Evolutionary conservation across 768 basidiomycete species (phyloP).

Genomic region (Tricholoma bakamatsutake): DNA sequence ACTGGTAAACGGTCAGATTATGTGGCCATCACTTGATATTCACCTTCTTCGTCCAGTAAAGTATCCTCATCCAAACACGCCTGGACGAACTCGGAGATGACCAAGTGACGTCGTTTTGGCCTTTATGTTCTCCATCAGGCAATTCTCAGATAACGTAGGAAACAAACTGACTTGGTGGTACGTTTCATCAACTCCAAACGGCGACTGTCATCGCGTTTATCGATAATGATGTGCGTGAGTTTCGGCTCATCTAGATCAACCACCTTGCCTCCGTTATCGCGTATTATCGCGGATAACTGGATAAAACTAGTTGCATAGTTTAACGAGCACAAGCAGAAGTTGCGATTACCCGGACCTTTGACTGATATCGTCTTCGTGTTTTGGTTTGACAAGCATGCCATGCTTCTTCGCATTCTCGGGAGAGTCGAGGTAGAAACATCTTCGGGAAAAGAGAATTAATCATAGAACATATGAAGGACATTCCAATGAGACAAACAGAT

Average conservation of each 20-base stretch:
- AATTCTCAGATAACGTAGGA: background rate
- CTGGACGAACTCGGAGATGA: slow-evolving; percentile 71
- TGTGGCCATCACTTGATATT: background rate
- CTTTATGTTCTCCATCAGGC: slow-evolving; percentile 32
- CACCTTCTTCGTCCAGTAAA: slow-evolving; percentile 81
- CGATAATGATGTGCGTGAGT: slow-evolving; percentile 81
- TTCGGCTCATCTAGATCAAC: slow-evolving; percentile 67
- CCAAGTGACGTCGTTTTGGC: slow-evolving; percentile 73
- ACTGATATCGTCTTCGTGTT: slow-evolving; percentile 46
- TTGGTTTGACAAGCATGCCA: slow-evolving; percentile 52
- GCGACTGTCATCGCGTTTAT: slow-evolving; percentile 75
- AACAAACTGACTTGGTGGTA: slow-evolving; percentile 57
- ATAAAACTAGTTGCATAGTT: slow-evolving; percentile 41
- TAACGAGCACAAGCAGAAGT: slow-evolving; percentile 1
- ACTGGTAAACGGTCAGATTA: background rate
- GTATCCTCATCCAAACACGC: slow-evolving; percentile 82
- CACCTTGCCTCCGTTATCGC: slow-evolving; percentile 66
- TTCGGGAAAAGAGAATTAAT: slow-evolving; percentile 22
- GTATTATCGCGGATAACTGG: slow-evolving; percentile 45
- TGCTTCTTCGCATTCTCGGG: slow-evolving; percentile 64
- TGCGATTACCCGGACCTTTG: slow-evolving; percentile 37
- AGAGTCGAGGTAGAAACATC: slow-evolving; percentile 87
- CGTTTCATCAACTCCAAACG: slow-evolving; percentile 63
- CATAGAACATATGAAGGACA: background rate
- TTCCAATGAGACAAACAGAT: slow-evolving; percentile 50